Base-by-base conservation (phyloP, 345 rosid species). In the Rhodamnia argentea region DNA sequence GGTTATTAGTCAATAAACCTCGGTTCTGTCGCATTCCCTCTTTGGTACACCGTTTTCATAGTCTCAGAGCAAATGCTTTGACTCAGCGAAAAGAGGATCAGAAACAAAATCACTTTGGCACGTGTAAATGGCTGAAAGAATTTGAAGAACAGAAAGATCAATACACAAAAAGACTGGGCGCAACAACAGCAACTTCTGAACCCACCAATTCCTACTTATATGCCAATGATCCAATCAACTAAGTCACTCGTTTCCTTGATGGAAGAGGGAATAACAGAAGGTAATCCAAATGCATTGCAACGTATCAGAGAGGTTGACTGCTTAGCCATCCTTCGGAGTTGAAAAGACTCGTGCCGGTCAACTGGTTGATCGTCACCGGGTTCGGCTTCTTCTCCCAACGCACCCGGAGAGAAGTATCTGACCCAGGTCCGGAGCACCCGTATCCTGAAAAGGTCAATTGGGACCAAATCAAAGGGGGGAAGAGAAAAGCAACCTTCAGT, bases 291-390 rank as follows among this genome's bases (percentile, higher is more conserved):
- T 62, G 2, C 42, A 3, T 14, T 62, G 23, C 76, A 29, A 32
- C 9, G 42, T 15, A 62, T 29, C 76, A 27, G 37, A 76, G 57
- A 15, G 82, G 85, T 86, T 82, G 81, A 32, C 29, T 59, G 13
- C 27, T 5, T n/a, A 94, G 81, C 96, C 98, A 96, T 2, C 92
- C 93, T 27, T 88, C 92, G 3, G 20, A 22, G 84, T 94, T 87
- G 20, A 94, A 87, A 47, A 87, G 95, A 22, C 85, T 24, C 16
- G 86, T 86, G 88, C 91, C 88, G 47, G 84, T 88, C 27, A 95
- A 37, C 29, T 57, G 51, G 42, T 82, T 37, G 57, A 91, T 44
- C 2, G 5, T 5, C 0, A 29, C 27, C 37, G 8, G 47, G 55
- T 53, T 88, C 5, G 91, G 86, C 78, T 90, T 88, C 90, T 86